A percentile compares a stretch with the other conserved stretches of the same genome.
These are phyloP conservation scores for Plectosphaerella cucumerina DNA, from an alignment of 2,329 filamentous ascomycete species.

Conservation along the genomic window DNA sequence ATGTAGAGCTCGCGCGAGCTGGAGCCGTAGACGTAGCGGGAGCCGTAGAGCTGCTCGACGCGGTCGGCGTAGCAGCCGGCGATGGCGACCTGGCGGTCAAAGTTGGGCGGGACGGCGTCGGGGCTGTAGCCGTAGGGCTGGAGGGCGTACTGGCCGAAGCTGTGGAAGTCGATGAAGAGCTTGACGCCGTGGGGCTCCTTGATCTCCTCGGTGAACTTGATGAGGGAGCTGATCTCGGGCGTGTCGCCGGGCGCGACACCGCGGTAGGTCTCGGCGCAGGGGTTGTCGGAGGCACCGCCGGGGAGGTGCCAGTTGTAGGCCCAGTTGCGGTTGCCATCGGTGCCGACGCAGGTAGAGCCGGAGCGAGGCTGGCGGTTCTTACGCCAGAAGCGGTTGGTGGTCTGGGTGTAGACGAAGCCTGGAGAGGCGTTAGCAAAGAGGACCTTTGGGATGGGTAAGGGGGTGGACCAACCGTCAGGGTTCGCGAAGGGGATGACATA, in stretches of 20 bases:
- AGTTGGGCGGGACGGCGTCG: constrained; percentile 29
- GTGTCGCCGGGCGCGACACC: constrained; percentile 35
- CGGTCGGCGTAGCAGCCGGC: constrained; percentile 12
- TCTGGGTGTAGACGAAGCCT: constrained; percentile 44
- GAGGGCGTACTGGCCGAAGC: constrained; percentile 38
- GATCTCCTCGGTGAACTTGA: constrained; percentile 22
- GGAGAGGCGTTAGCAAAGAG: constrained; percentile 26
- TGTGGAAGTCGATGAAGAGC: constrained; percentile 44
- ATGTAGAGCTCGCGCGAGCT: constrained; percentile 32
- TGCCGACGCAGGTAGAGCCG: constrained; percentile 34
- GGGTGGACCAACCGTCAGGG: constrained; percentile 36
- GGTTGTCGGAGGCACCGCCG: constrained; percentile 40
- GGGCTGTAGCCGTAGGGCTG: constrained; percentile 41
- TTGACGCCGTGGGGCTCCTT: constrained; percentile 30
- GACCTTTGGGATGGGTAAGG: neutral
- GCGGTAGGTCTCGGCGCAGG: constrained; percentile 41
- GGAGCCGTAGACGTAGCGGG: constrained; percentile 27
- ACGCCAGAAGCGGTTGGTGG: constrained; percentile 41
- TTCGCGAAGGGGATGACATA: constrained; percentile 54
- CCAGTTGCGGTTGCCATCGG: constrained; percentile 53
- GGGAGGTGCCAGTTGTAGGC: constrained; percentile 40
- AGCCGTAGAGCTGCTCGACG: constrained; percentile 14
- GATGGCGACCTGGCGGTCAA: constrained; percentile 28
- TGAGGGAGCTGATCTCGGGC: constrained; percentile 42
- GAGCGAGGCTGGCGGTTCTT: constrained; percentile 42